A percentile compares a stretch with the other conserved stretches of the same genome.
Evolutionary conservation across 768 basidiomycete genomes (phyloP).

Genomic region (Phallus indusiatus): DNA sequence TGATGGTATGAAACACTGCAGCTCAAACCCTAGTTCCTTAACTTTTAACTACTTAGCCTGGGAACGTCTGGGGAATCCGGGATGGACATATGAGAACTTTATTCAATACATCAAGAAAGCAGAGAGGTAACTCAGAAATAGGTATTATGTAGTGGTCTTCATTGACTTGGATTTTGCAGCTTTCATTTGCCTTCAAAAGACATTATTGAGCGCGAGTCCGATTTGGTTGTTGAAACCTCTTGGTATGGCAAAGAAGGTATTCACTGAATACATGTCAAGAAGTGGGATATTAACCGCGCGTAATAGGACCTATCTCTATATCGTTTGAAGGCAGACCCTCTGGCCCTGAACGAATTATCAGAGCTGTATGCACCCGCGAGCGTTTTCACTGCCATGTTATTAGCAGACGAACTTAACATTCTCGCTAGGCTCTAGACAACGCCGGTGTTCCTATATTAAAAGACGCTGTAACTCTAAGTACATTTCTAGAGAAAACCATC

Average conservation of each 20-base stretch:
- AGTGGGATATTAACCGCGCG: neutral
- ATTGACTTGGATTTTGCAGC: neutral
- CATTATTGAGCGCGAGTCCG: neutral
- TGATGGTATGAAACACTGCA: neutral
- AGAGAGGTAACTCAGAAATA: slow-evolving; percentile 25
- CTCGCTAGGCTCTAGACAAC: neutral
- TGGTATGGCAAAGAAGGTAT: neutral
- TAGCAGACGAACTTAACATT: neutral
- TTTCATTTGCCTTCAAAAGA: neutral
- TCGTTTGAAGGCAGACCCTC: neutral
- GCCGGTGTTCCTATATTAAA: neutral
- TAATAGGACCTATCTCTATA: neutral
- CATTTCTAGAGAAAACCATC: neutral
- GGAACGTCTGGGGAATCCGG: slow-evolving; percentile 42
- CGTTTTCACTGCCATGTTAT: no score
- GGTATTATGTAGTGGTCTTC: no score
- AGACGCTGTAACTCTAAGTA: neutral
- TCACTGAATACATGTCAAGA: no score
- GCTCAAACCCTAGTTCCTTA: neutral
- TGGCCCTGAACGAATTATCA: neutral
- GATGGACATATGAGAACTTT: slow-evolving; percentile 45
- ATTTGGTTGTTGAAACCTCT: neutral
- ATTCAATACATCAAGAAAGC: slow-evolving; percentile 28
- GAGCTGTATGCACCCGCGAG: neutral
- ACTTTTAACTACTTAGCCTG: slow-evolving; percentile 11